phyloP scores from a whole-genome alignment of 2,329 filamentous ascomycete genomes.

The Colletotrichum paranaense region DNA sequence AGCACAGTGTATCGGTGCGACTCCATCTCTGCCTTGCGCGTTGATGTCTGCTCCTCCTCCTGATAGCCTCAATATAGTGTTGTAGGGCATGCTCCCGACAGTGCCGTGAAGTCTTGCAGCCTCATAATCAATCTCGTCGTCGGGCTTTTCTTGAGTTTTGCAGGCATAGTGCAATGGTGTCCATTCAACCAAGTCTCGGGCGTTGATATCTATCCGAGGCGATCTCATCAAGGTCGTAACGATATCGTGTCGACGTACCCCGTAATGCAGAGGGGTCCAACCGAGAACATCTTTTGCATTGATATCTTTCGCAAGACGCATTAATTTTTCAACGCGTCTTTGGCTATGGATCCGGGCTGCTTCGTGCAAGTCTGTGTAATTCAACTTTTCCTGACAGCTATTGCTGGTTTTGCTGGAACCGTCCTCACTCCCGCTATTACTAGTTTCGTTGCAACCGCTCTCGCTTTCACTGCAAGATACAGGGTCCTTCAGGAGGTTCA shows the following conservation, averaged over 20 bases:
- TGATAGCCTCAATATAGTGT: not conserved
- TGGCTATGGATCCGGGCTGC: fast-evolving
- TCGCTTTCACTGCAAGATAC: too few relatives aligned
- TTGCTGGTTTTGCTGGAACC: too few relatives aligned
- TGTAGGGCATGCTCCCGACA: too few relatives aligned
- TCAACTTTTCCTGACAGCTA: too few relatives aligned
- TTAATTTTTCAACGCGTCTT: not conserved
- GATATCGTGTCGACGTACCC: fast-evolving
- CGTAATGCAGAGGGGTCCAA: not conserved
- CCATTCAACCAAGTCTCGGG: not conserved
- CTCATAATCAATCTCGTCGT: too few relatives aligned
- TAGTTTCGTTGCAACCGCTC: too few relatives aligned
- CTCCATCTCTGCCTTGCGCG: not conserved
- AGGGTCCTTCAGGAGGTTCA: too few relatives aligned
- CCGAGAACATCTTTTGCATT: not conserved
- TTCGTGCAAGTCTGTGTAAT: not conserved
- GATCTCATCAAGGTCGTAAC: not conserved
- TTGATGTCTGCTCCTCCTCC: not conserved
- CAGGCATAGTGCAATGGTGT: not conserved
- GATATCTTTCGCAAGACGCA: not conserved
- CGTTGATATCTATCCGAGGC: too few relatives aligned
- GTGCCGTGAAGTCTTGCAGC: too few relatives aligned
- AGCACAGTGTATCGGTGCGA: not conserved
- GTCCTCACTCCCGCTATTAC: too few relatives aligned
- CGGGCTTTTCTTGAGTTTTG: too few relatives aligned